Conservation (phyloP, 192 early-diverging fungal genomes). For the Irineochytrium annulatum region DNA sequence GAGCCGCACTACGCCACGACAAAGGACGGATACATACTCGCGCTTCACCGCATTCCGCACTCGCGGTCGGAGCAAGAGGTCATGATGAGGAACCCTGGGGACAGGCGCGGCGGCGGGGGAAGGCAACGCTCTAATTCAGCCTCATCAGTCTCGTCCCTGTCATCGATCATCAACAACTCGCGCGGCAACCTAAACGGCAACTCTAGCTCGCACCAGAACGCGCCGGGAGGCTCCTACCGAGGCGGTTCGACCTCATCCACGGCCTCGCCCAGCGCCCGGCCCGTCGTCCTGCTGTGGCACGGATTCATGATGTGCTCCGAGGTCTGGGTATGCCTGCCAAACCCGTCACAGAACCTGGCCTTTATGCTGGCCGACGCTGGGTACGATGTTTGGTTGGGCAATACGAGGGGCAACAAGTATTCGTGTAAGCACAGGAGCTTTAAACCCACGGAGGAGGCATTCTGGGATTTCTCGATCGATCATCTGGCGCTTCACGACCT, state of each 20-base stretch:
- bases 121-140: background rate
- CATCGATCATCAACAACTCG: background rate
- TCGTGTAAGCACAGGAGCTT: constrained; percentile 73
- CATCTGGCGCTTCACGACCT: constrained; percentile 84
- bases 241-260: constrained; percentile 10
- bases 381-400: constrained; percentile 96
- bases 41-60: constrained; percentile 73
- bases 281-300: constrained; percentile 91
- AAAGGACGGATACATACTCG: constrained; percentile 79
- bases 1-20: constrained; percentile 83
- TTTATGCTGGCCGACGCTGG: constrained; percentile 78
- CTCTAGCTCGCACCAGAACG: background rate
- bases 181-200: constrained; percentile 21
- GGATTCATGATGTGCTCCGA: constrained; percentile 91
- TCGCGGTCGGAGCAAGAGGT: constrained; percentile 32
- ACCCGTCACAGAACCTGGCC: constrained; percentile 68
- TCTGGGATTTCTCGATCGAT: constrained; percentile 96
- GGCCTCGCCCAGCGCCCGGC: constrained; percentile 47
- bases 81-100: constrained; percentile 3
- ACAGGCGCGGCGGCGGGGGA: constrained; percentile 11
- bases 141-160: background rate
- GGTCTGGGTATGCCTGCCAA: constrained; percentile 83
- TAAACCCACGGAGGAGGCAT: constrained; percentile 61
- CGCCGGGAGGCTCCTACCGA: too few relatives aligned
- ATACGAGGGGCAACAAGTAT: constrained; percentile 93